Evolutionary conservation across 2,329 filamentous ascomycete species (phyloP).

Genomic region (Drechslerella dactyloides): DNA sequence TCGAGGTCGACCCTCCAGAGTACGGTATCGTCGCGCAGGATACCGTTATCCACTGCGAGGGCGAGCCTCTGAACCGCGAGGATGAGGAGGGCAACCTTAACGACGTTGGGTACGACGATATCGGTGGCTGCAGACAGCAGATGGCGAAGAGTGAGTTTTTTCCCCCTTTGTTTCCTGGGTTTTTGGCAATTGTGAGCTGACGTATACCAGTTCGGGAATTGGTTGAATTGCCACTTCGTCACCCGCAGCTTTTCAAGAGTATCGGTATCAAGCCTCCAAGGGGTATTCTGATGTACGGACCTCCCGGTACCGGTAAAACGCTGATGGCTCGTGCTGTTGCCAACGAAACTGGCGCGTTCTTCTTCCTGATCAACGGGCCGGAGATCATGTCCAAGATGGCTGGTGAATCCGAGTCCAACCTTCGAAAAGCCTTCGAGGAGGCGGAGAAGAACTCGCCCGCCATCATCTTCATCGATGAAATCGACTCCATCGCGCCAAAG

Average conservation of each 20-base stretch:
- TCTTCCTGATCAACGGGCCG: slow-evolving; percentile 94
- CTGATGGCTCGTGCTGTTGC: slow-evolving; percentile 98
- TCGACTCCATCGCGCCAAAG: slow-evolving; percentile 98
- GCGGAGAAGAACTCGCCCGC: slow-evolving; percentile 99
- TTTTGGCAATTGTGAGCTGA: not conserved
- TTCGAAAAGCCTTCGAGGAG: slow-evolving; percentile 99
- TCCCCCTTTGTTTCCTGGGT: not conserved
- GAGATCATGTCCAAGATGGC: slow-evolving; percentile 99
- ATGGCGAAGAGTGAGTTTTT: slow-evolving; percentile 78
- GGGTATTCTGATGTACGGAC: slow-evolving; percentile 94
- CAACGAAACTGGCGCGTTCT: slow-evolving; percentile 98
- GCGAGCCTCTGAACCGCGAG: slow-evolving; percentile 94
- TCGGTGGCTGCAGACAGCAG: slow-evolving; percentile 98
- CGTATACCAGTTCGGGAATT: slow-evolving; percentile 74
- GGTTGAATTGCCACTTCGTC: slow-evolving; percentile 93
- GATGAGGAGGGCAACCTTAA: slow-evolving; percentile 99
- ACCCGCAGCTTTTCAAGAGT: slow-evolving; percentile 99
- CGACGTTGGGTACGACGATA: slow-evolving; percentile 98
- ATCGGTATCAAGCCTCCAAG: slow-evolving; percentile 99
- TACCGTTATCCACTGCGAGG: slow-evolving; percentile 98
- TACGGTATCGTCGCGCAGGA: slow-evolving; percentile 99
- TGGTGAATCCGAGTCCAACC: slow-evolving; percentile 96
- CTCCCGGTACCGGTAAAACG: slow-evolving; percentile 98
- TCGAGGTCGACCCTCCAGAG: slow-evolving; percentile 97
- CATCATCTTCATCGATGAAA: slow-evolving; percentile 99